These are phyloP conservation scores for Rostrohypoxylon terebratum DNA, from an alignment of 495 filamentous ascomycete species.

Conservation along the genomic window DNA sequence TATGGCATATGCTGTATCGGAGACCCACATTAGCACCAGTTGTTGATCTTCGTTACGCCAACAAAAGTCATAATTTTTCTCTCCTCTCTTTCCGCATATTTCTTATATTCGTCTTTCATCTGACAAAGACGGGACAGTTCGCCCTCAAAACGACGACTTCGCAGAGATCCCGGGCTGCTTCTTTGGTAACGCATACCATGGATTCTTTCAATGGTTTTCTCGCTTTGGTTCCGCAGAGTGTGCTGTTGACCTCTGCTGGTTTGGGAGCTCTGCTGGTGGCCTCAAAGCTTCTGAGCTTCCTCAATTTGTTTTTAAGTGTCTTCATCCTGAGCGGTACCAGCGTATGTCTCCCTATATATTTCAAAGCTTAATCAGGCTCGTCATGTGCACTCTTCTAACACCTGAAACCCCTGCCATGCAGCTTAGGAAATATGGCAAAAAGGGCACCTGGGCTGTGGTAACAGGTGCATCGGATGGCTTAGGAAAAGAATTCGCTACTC, in stretches of 20 bases:
- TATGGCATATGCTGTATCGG: no score
- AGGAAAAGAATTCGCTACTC: constrained; percentile 93
- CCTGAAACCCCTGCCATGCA: constrained; percentile 50
- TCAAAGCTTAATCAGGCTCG: not conserved
- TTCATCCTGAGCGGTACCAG: constrained; percentile 77
- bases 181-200: constrained; percentile 47
- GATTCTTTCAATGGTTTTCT: constrained; percentile 52
- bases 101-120: not conserved
- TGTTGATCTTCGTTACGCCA: constrained; percentile 7
- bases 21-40: constrained; percentile 3
- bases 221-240: constrained; percentile 52
- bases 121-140: not conserved
- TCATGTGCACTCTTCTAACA: constrained; percentile 1
- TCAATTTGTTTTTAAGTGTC: constrained; percentile 74
- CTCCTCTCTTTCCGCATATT: not conserved
- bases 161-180: not conserved
- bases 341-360: constrained; percentile 53
- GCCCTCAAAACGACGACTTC: not conserved
- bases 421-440: constrained; percentile 91
- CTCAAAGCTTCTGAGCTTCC: constrained; percentile 68
- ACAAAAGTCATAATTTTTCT: not conserved
- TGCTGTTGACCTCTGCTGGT: constrained; percentile 56
- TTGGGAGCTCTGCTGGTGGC: constrained; percentile 71
- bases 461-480: constrained; percentile 97
- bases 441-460: constrained; percentile 93